Base-by-base conservation (phyloP, 2,329 filamentous ascomycete genomes). In the Colletotrichum sp. region DNA sequence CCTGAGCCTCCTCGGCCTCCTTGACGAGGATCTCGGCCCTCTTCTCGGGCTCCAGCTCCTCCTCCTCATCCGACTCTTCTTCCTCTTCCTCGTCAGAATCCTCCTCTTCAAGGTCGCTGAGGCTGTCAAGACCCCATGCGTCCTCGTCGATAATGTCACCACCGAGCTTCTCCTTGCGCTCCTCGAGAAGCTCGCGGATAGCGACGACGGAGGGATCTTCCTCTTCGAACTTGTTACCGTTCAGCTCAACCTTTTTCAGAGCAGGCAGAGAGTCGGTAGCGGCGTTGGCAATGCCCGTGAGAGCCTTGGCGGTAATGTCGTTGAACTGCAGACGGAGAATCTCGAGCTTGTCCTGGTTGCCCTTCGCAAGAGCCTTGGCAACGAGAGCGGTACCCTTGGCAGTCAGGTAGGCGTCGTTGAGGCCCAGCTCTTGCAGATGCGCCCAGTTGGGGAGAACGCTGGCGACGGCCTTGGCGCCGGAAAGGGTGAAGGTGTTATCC, bases 201-300 rank as follows among this genome's bases (percentile, higher is more conserved):
- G 88, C 88, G 76, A 91, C 85, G 56, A 98, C 89, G 32, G 91
- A 91, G 62, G 91, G 88, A 79, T 98, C 95, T 4, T 98, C 95
- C 84, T 98, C 96, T 10, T 91, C 88, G 80, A 99, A 98, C 83
- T 95, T 97, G 88, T 99, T 99, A 66, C 97, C 97, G 83, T 99
- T 98, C 79, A 99, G 88, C 86, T 98, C 97, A 66, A 99, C 91
- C 80, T 96, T 93, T 86, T 93, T 94, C 78, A 99, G 87, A 15
- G 91, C 90, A 3, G 95, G 96, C 10, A 99, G 89, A 4, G 89
- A 89, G 10, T 90, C 87, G 80, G 92, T 91, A 6, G 92, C 92
- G 4, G 94, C 95, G 24, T 90, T 87, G 5, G 93, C 90, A 70
- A 99, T 89, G 4, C 89, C 90, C 82, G 94, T 93, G 66, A 98